phyloP scores from a whole-genome alignment of 495 filamentous ascomycete genomes.

The Cercophora sp. region DNA sequence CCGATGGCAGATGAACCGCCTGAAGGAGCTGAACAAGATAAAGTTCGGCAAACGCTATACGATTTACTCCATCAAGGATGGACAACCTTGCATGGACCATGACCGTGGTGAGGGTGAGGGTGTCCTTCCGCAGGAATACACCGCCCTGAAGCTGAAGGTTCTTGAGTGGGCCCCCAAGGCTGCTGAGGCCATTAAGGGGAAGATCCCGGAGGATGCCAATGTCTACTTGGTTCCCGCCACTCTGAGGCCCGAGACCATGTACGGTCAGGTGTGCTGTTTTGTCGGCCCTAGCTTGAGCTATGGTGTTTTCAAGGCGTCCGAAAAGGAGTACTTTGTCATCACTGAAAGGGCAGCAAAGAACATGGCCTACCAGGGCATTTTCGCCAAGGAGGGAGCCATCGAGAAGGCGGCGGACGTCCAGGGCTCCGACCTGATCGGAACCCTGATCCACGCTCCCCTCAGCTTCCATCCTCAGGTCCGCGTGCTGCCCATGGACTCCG shows the following conservation, averaged over 20 bases:
- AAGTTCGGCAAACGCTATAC: conserved; percentile 93
- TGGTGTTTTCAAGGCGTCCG: conserved; percentile 77
- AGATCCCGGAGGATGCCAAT: conserved; percentile 74
- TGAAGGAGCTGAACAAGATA: conserved; percentile 87
- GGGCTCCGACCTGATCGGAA: conserved; percentile 80
- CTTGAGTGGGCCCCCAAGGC: conserved; percentile 78
- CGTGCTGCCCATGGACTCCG: conserved; percentile 91
- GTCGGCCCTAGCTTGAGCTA: conserved; percentile 73
- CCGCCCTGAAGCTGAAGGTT: conserved; percentile 82
- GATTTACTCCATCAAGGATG: conserved; percentile 93
- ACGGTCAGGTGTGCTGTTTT: conserved; percentile 94
- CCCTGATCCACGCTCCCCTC: conserved; percentile 80
- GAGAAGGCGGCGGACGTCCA: conserved; percentile 67
- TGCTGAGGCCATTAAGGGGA: conserved; percentile 63
- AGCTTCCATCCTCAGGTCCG: conserved; percentile 81
- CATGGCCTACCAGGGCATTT: conserved; percentile 91
- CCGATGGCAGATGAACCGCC: conserved; percentile 93
- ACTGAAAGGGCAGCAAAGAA: conserved; percentile 87
- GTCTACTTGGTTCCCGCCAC: conserved; percentile 91
- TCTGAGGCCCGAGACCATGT: conserved; percentile 95
- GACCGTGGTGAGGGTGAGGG: conserved; percentile 90
- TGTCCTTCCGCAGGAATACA: conserved; percentile 86
- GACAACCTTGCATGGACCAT: conserved; percentile 97
- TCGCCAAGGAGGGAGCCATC: conserved; percentile 68
- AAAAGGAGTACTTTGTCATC: conserved; percentile 80